These are phyloP conservation scores for Neurospora discreta DNA, from an alignment of 495 filamentous ascomycete genomes.

Conservation along the genomic window DNA sequence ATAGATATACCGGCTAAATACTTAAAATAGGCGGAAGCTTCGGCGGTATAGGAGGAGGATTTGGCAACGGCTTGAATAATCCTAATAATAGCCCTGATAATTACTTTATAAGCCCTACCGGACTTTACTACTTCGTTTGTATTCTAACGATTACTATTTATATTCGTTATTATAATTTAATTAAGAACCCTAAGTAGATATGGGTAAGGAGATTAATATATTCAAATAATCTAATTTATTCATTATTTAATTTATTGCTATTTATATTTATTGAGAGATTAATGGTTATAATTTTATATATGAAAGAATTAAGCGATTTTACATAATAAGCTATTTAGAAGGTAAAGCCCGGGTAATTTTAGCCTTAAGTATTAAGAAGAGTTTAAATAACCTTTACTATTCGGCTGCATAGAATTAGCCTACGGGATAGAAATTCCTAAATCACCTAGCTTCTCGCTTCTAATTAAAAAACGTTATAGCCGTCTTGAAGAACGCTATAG, in stretches of 20 bases:
- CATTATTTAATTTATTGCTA: not conserved
- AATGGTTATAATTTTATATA: not conserved
- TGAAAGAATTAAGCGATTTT: not conserved
- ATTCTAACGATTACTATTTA: accelerated
- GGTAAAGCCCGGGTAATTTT: not conserved
- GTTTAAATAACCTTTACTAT: not conserved
- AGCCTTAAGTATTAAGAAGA: not conserved
- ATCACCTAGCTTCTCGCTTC: not conserved
- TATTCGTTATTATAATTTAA: too few relatives aligned
- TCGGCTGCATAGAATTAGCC: not conserved
- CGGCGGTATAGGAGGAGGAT: too few relatives aligned
- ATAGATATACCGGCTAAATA: too few relatives aligned
- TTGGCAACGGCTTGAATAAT: too few relatives aligned
- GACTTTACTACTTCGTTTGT: too few relatives aligned
- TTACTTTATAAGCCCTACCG: too few relatives aligned
- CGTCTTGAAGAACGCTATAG: not conserved
- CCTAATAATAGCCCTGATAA: accelerated
- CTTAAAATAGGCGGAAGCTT: too few relatives aligned
- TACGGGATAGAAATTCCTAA: accelerated
- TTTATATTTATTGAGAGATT: not conserved
- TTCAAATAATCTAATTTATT: not conserved
- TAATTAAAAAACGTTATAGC: not conserved
- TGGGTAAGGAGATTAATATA: accelerated
- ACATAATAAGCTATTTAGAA: not conserved
- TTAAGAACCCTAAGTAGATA: too few relatives aligned